Conservation (phyloP, 1,139 yeast species). For the Kodamaea sp. region DNA sequence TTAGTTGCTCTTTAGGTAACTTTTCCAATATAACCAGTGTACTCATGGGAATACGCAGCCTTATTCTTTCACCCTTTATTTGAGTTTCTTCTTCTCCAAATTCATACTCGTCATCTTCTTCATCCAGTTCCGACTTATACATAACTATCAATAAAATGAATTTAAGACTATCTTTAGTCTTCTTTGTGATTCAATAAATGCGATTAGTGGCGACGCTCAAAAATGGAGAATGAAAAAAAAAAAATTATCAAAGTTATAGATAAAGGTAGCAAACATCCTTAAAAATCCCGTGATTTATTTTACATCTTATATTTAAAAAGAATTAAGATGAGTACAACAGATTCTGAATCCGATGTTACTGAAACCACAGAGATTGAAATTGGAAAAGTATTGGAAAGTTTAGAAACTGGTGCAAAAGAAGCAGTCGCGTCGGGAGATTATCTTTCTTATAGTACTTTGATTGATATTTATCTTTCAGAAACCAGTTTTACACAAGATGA, state of each 20-base stretch:
- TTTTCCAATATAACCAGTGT: conserved; percentile 23
- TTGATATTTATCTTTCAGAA: conserved; percentile 58
- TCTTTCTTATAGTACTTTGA: conserved; percentile 65
- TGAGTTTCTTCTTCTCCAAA: conserved; percentile 6
- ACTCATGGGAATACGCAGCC: conserved; percentile 22
- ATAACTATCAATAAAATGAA: not conserved
- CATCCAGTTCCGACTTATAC: conserved; percentile 6
- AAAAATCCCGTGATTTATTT: too few species aligned
- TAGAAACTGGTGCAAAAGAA: conserved; percentile 36
- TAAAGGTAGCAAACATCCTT: too few species aligned
- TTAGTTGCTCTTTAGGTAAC: conserved; percentile 14
- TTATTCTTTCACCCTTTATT: conserved; percentile 5
- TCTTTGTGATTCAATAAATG: too few species aligned
- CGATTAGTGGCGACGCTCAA: too few species aligned
- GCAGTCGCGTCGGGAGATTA: conserved; percentile 51
- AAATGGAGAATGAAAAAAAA: too few species aligned
- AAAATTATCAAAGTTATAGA: too few species aligned
- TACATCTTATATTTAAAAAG: too few species aligned
- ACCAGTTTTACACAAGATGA: conserved; percentile 49
- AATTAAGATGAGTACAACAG: not conserved
- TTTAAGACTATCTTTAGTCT: too few species aligned
- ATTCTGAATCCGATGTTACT: conserved; percentile 2
- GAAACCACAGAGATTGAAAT: conserved; percentile 10
- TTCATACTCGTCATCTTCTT: conserved; percentile 6
- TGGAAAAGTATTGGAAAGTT: conserved; percentile 25